phyloP scores from a whole-genome alignment of 345 rosid species.

The Psidium friedrichsthalianum region DNA sequence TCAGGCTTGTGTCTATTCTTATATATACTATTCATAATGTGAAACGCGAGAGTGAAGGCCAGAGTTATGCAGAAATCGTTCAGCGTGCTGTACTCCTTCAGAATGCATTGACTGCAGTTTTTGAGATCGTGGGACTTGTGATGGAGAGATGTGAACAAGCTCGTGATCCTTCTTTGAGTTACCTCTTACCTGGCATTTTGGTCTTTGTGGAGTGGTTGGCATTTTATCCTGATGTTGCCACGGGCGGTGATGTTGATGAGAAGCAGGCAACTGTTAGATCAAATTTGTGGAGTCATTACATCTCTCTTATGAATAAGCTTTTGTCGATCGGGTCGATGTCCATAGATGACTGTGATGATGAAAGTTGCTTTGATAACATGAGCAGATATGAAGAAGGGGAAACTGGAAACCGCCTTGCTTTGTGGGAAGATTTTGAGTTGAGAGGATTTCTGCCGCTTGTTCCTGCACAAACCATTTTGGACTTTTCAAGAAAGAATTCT shows the following conservation, averaged over 20 bases:
- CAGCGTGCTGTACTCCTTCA: conserved; percentile 81
- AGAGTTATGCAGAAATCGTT: conserved; percentile 83
- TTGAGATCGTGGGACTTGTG: conserved; percentile 56
- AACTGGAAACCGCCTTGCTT: conserved; percentile 78
- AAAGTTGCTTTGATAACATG: conserved; percentile 78
- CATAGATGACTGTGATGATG: conserved; percentile 63
- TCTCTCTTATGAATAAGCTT: conserved; percentile 58
- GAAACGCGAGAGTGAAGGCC: conserved; percentile 68
- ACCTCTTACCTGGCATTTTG: conserved; percentile 63
- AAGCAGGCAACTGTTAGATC: conserved; percentile 45
- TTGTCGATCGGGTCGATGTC: conserved; percentile 32
- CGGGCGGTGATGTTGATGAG: conserved; percentile 58
- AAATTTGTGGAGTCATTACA: conserved; percentile 58
- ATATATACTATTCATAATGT: conserved; percentile 65
- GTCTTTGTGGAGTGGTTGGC: conserved; percentile 95
- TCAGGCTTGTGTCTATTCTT: conserved; percentile 62
- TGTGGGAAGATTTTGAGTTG: conserved; percentile 91
- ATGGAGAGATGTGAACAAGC: conserved; percentile 53
- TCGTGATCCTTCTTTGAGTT: conserved; percentile 63
- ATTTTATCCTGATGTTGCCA: conserved; percentile 70
- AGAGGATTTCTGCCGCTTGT: conserved; percentile 84
- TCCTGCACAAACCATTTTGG: conserved; percentile 80
- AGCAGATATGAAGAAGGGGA: conserved; percentile 88
- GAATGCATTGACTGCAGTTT: conserved; percentile 68
- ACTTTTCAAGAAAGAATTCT: conserved; percentile 67